Evolutionary conservation across 257 asterid genomes (phyloP).

Genomic region (Gardenia jasminoides): DNA sequence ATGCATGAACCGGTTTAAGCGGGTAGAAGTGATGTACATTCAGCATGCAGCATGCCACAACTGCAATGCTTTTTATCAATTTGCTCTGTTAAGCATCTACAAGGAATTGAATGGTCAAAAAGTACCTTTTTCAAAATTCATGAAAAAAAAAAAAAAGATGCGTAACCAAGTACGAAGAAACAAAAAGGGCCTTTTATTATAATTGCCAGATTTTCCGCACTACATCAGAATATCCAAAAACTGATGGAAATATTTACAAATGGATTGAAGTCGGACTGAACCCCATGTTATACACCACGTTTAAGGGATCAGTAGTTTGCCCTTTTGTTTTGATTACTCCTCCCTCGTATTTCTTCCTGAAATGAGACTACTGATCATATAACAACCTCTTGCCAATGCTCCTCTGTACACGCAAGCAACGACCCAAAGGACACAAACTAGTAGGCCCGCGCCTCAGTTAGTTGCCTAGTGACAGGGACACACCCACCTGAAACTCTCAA

Average conservation of each 20-base stretch:
- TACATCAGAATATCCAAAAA: neutral
- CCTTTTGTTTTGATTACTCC: slow-evolving; percentile 7
- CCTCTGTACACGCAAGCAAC: slow-evolving; percentile 28
- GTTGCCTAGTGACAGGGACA: slow-evolving; percentile 57
- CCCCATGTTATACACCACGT: neutral
- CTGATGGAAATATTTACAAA: slow-evolving; percentile 4
- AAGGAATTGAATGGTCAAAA: neutral
- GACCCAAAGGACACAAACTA: slow-evolving; percentile 18
- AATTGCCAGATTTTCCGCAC: neutral
- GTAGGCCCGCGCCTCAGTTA: slow-evolving; percentile 52
- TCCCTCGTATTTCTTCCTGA: neutral
- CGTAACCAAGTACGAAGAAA: neutral
- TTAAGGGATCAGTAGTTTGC: neutral
- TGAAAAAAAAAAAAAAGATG: neutral
- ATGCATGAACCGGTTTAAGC: neutral
- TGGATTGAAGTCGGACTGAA: slow-evolving; percentile 4
- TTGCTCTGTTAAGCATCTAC: neutral
- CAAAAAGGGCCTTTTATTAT: neutral
- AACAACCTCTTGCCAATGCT: slow-evolving; percentile 6
- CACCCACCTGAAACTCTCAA: slow-evolving; percentile 62
- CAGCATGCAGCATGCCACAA: neutral
- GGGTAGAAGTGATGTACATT: neutral
- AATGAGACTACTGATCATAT: slow-evolving; percentile 1
- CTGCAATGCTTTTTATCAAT: neutral
- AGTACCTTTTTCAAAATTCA: neutral